A percentile compares a stretch with the other conserved stretches of the same genome.
These are phyloP conservation scores for Fusarium anguioides DNA, from an alignment of 2,329 filamentous ascomycete species.

Conservation along the genomic window DNA sequence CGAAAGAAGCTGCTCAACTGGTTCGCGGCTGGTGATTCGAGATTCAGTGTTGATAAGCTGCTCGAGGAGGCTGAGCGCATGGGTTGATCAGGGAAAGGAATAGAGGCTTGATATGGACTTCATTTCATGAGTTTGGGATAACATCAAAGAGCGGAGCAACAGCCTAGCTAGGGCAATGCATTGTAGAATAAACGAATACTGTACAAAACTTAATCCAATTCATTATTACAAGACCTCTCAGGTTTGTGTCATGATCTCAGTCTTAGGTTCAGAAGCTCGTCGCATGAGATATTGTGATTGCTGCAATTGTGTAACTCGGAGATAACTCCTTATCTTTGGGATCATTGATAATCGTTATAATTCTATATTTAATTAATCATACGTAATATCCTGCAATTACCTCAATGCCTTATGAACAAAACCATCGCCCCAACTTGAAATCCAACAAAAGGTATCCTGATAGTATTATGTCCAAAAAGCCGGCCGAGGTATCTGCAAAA, in stretches of 20 bases:
- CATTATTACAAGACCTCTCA: slow-evolving; percentile 43
- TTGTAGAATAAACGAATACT: slow-evolving; percentile 30
- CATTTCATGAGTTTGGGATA: background rate
- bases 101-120: too few relatives aligned
- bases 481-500: slow-evolving; percentile 7
- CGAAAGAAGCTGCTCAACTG: slow-evolving; percentile 80
- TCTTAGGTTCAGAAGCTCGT: background rate
- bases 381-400: background rate
- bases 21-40: slow-evolving; percentile 81
- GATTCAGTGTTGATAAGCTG: slow-evolving; percentile 85
- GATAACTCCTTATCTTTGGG: background rate
- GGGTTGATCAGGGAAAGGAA: slow-evolving; percentile 54
- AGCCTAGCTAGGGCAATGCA: slow-evolving; percentile 1
- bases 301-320: background rate
- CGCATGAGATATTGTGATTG: too few relatives aligned
- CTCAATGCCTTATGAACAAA: slow-evolving; percentile 7
- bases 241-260: slow-evolving; percentile 44
- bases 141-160: background rate
- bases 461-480: background rate
- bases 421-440: slow-evolving; percentile 1
- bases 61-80: slow-evolving; percentile 91
- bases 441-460: slow-evolving; percentile 1
- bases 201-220: slow-evolving; percentile 10
- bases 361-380: background rate
- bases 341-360: slow-evolving; percentile 1